phyloP scores from a whole-genome alignment of 495 filamentous ascomycete species.

The Pseudoneurospora amorphoporcata region DNA sequence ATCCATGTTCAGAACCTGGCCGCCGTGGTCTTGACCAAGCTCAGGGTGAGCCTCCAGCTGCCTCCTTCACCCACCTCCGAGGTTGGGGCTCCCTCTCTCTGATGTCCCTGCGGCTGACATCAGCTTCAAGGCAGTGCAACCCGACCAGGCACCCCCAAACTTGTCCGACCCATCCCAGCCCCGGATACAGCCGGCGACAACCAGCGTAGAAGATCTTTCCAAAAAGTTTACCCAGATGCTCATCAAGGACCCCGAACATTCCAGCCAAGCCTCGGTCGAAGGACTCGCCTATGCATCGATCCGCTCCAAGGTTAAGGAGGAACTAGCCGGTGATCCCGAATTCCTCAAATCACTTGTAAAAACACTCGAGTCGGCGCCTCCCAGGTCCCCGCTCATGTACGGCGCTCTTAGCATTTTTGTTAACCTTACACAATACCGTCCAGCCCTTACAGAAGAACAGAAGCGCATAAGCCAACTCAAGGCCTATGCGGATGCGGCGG shows the following conservation, averaged over 20 bases:
- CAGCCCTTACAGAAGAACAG: conserved; percentile 76
- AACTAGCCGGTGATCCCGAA: conserved; percentile 51
- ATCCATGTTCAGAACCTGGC: conserved; percentile 51
- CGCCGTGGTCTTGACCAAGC: conserved; percentile 76
- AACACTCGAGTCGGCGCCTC: conserved; percentile 46
- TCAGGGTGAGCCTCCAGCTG: conserved; percentile 39
- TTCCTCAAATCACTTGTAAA: conserved; percentile 60
- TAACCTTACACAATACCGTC: conserved; percentile 75
- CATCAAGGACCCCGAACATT: conserved; percentile 45
- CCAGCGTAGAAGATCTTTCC: conserved; percentile 60
- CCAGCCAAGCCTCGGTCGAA: conserved; percentile 62
- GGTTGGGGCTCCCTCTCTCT: conserved; percentile 7
- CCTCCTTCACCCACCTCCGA: conserved; percentile 3
- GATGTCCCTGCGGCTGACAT: conserved; percentile 36
- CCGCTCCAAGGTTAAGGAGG: conserved; percentile 71
- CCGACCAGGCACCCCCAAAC: conserved; percentile 15
- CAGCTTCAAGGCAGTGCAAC: conserved; percentile 40
- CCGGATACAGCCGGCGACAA: conserved; percentile 37
- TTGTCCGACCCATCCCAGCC: conserved; percentile 33
- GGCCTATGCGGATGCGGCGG: conserved; percentile 77
- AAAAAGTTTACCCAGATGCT: conserved; percentile 71
- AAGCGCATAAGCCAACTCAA: conserved; percentile 84
- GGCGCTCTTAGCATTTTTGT: conserved; percentile 72
- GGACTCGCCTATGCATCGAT: conserved; percentile 88
- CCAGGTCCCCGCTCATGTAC: conserved; percentile 64